Evolutionary conservation across 805 yeast genomes (phyloP).

Genomic region (Metschnikowia shivogae): DNA sequence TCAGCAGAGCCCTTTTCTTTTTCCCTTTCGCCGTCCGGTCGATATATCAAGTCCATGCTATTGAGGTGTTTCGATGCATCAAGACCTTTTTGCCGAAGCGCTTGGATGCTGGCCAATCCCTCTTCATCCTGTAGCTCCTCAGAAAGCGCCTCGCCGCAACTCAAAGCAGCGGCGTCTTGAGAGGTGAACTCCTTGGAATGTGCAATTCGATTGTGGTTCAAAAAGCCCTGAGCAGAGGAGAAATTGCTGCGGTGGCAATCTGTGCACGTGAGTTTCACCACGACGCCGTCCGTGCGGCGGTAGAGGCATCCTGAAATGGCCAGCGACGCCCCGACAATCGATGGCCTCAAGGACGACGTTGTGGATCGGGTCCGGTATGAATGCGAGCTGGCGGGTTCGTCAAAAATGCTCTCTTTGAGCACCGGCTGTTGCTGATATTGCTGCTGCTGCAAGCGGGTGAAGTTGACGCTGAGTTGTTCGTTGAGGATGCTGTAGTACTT

Average conservation of each 20-base stretch:
- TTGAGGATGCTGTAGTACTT: conserved; percentile 38
- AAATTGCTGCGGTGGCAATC: conserved; percentile 66
- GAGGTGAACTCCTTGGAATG: conserved; percentile 67
- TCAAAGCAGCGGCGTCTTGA: conserved; percentile 70
- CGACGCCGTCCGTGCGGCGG: conserved; percentile 64
- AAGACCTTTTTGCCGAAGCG: conserved; percentile 30
- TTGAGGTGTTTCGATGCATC: conserved; percentile 43
- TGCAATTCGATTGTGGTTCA: conserved; percentile 71
- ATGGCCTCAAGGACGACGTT: conserved; percentile 52
- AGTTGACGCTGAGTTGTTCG: conserved; percentile 30
- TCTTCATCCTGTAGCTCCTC: conserved; percentile 55
- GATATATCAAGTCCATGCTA: conserved; percentile 24
- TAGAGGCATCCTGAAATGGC: conserved; percentile 49
- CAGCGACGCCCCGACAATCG: conserved; percentile 19
- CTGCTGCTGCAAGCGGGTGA: conserved; percentile 24
- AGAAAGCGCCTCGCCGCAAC: conserved; percentile 56
- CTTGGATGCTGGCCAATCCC: conserved; percentile 37
- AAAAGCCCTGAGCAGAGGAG: conserved; percentile 75
- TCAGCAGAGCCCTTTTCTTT: neutral
- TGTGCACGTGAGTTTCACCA: conserved; percentile 65
- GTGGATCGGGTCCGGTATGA: conserved; percentile 48
- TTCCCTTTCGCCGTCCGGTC: neutral
- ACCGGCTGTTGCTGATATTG: conserved; percentile 13
- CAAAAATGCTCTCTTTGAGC: conserved; percentile 13
- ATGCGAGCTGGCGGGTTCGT: conserved; percentile 16